phyloP scores from a whole-genome alignment of 306 rosid genomes.

The Arachis hypogaea region DNA sequence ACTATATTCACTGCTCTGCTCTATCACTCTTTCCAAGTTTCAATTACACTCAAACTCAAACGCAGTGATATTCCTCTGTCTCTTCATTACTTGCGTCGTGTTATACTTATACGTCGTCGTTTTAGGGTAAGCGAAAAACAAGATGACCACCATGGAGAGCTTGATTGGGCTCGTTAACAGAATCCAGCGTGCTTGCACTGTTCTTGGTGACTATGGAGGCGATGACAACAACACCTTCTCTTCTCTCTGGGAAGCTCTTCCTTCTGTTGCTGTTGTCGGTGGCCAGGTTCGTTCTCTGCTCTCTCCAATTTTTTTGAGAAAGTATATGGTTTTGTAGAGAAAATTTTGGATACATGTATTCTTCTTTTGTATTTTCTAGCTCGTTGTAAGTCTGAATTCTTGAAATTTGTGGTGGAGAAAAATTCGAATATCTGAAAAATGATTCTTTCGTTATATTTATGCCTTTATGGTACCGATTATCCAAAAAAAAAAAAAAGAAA shows the following conservation, averaged over 20 bases:
- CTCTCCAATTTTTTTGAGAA: not conserved
- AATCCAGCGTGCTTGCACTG: slow-evolving; percentile 94
- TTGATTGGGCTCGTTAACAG: slow-evolving; percentile 97
- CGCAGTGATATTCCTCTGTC: not conserved
- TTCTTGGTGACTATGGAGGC: slow-evolving; percentile 96
- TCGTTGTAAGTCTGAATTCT: not conserved
- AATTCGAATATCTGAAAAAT: not conserved
- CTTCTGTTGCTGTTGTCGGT: slow-evolving; percentile 94
- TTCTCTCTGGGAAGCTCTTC: slow-evolving; percentile 97
- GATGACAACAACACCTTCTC: slow-evolving; percentile 61
- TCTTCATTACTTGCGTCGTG: not conserved
- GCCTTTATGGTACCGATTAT: no score
- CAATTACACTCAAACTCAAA: not conserved
- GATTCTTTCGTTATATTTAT: no score
- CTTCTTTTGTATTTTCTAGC: not conserved
- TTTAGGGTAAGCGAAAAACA: slow-evolving; percentile 35
- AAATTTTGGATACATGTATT: not conserved
- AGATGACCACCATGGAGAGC: slow-evolving; percentile 95
- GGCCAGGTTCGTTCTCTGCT: slow-evolving; percentile 70
- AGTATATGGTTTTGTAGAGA: slow-evolving; percentile 12
- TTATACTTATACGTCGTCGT: slow-evolving; percentile 33
- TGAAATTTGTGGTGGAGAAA: not conserved
- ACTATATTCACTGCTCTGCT: not conserved
- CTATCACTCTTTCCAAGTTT: not conserved
- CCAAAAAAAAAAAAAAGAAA: no score